These are phyloP conservation scores for Rhizophagus clarus DNA, from an alignment of 192 early-diverging fungal species.

Conservation along the genomic window DNA sequence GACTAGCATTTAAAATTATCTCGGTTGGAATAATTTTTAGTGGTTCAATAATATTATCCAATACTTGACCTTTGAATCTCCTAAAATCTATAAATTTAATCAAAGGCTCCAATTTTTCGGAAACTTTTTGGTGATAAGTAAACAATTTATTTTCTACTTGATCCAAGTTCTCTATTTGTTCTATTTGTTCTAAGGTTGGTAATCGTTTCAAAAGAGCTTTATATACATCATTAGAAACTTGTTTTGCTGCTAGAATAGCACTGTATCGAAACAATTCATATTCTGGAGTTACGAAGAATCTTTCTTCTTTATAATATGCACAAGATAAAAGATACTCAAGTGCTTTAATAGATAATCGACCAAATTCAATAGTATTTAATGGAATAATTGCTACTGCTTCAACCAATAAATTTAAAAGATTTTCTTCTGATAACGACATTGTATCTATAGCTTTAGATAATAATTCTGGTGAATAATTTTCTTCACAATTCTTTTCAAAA, in stretches of 20 bases:
- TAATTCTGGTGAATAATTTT: not conserved
- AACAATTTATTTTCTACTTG: too few relatives aligned
- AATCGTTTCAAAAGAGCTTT: not conserved
- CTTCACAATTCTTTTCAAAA: not conserved
- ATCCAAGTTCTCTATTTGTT: too few relatives aligned
- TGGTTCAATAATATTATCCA: too few relatives aligned
- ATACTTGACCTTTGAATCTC: too few relatives aligned
- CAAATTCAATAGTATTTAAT: not conserved
- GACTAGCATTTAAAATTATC: not conserved
- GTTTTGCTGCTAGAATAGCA: not conserved
- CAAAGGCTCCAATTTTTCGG: not conserved
- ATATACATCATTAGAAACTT: not conserved
- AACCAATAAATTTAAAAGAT: not conserved
- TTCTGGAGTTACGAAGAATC: not conserved
- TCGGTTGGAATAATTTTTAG: too few relatives aligned
- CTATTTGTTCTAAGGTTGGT: not conserved
- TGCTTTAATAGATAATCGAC: not conserved
- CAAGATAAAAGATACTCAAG: not conserved
- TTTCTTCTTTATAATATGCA: too few relatives aligned
- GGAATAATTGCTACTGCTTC: not conserved
- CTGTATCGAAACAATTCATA: slow-evolving; percentile 21
- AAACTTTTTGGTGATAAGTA: not conserved
- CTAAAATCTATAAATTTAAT: not conserved
- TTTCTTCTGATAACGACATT: not conserved
- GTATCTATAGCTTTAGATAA: not conserved